Base-by-base conservation (phyloP, 768 basidiomycete species). In the Amanita muscaria region DNA sequence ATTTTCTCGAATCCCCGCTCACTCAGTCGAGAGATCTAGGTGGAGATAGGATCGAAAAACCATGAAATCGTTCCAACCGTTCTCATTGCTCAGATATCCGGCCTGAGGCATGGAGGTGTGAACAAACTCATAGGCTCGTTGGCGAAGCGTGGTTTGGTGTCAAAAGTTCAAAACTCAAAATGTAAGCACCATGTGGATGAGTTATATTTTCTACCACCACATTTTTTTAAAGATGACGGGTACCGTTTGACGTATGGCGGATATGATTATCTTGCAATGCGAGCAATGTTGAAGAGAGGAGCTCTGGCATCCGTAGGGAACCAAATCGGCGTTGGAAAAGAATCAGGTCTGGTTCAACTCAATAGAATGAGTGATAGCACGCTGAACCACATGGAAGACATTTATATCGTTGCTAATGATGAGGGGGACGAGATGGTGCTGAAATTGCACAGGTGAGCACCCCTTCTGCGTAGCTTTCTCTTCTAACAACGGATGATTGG, bases 261-360 rank as follows among this genome's bases (percentile, higher is more conserved):
- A n/a, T 92, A 96, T 51, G 96, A 99, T 56, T 98, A 81, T 60
- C 74, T 99, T 19, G 90, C 96, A 18, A 87, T 98, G 72, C 77
- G 91, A 25, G 86, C 96, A 2, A 68, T 98, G 60, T 91, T 88
- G 1, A 91, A 92, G 60, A 69, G 94, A 44, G 88, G 90, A 45
- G 79, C 88, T 0, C 74, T 99, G 65, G 68, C 83, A 53, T 88
- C 89, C 18, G 89, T 99, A 24, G 96, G 96, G 16, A 96, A 96
- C 58, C 90, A 96, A 67, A 93, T 99, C 56, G 96, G 96, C 23
- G 93, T 96, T 22, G 96, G 96, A 11, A 99, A 99, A 65, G 96
- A 99, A 65, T 89, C 88, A 40, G 93, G 94, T 84, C 47, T 56
- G 25, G 35, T 25, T 29, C 43, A 12, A 36, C 42, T n/a, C 37